Base-by-base conservation (phyloP, 495 filamentous ascomycete genomes). In the Pyrenopolyporus hunteri region DNA sequence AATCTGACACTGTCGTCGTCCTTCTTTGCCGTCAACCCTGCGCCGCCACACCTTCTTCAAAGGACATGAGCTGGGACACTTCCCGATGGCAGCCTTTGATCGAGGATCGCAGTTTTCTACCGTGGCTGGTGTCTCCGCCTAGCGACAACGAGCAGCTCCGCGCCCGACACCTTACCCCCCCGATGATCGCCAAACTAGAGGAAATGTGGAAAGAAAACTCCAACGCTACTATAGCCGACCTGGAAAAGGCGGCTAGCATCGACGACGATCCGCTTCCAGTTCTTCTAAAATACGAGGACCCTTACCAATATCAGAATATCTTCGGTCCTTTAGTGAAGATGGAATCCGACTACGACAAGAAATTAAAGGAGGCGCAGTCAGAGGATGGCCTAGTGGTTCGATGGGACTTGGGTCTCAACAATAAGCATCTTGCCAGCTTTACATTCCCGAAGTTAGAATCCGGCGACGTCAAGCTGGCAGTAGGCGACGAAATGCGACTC, bases 1-100 rank as follows among this genome's bases (percentile, higher is more conserved):
- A 98, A 72, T 97, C 93, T 2, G 94, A 99, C 64, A 97, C 94
- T 0, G 94, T 99, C 16, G 94, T 99, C 16, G 94, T 99, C 13
- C 84, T 99, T 33, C 83, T 99, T 6, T 99, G 94, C 74, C 91
- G 94, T 25, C 94, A 98, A 72, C 94, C 94, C 39, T 99, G 94
- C 75, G 94, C 92, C 32, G 85, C 95, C 26, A 92, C 89, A 80
- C 89, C 91, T 3, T 96, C 93, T 8, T 92, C 91, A n/a, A 99
- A 99, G 77, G 94, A 98, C 69, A 99, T 99, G 94, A 98, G 93
- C 72, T 99, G 94, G 94, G 94, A 99, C 75, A 93, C 92, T 10
- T 96, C 95, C 6, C 87, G 92, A 63, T 99, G 94, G 94, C 93
- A 98, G 66, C 94, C 94, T 2, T 80, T 99, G 31, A 97, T 99